Conservation (phyloP, 345 rosid species). For the Moricandia arvensis region DNA sequence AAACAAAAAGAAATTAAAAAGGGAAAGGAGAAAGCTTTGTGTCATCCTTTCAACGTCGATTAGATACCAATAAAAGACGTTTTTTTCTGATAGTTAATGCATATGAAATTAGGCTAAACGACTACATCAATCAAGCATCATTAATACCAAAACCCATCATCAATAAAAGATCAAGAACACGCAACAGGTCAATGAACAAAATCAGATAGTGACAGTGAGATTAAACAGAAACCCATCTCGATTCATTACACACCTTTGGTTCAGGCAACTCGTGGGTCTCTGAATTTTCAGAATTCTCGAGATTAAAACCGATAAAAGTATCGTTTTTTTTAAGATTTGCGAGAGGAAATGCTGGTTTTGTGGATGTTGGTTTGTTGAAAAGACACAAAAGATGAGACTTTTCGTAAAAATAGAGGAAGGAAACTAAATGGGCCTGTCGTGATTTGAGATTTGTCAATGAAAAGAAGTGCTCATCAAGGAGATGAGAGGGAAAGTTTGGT, state of each 20-base stretch:
- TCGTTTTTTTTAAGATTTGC: neutral
- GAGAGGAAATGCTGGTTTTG: slow-evolving; percentile 24
- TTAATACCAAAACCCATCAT: slow-evolving; percentile 30
- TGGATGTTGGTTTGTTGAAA: slow-evolving; percentile 17
- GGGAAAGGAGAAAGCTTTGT: slow-evolving; percentile 14
- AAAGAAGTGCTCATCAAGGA: slow-evolving; percentile 19
- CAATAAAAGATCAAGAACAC: slow-evolving; percentile 29
- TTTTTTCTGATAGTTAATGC: neutral
- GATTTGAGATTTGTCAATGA: slow-evolving; percentile 34
- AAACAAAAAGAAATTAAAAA: slow-evolving; percentile 40
- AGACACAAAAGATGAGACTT: slow-evolving; percentile 18
- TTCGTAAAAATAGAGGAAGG: slow-evolving; percentile 16
- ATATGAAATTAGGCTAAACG: slow-evolving; percentile 37
- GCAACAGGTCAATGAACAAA: slow-evolving; percentile 33
- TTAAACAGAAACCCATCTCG: slow-evolving; percentile 19
- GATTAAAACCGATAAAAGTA: slow-evolving; percentile 22
- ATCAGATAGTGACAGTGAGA: neutral
- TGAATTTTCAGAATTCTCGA: slow-evolving; percentile 28
- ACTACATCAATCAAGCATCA: slow-evolving; percentile 41
- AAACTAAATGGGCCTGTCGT: slow-evolving; percentile 30
- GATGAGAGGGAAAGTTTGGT: neutral
- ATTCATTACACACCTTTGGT: slow-evolving; percentile 38
- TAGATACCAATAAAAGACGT: slow-evolving; percentile 16
- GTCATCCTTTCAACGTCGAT: slow-evolving; percentile 34
- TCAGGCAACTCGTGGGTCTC: slow-evolving; percentile 21